A percentile compares a stretch with the other conserved stretches of the same genome.
These are phyloP conservation scores for Adenanthera pavonina DNA, from an alignment of 306 rosid species.

Conservation along the genomic window DNA sequence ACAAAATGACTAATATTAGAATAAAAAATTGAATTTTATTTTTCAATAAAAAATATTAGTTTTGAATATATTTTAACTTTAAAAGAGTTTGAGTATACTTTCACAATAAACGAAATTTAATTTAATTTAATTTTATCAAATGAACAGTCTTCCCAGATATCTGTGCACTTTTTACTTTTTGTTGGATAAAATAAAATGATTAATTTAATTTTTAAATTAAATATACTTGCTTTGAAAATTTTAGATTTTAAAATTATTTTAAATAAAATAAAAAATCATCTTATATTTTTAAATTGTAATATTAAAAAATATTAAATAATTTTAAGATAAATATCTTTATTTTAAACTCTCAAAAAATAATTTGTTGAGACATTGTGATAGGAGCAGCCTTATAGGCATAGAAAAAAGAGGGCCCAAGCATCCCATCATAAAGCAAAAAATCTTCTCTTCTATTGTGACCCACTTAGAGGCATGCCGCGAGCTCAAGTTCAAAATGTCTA, in stretches of 20 bases:
- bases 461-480: not conserved
- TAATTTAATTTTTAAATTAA: not conserved
- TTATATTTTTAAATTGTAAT: too few species aligned
- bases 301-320: too few species aligned
- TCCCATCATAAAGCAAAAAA: not conserved
- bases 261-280: too few species aligned
- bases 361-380: not conserved
- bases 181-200: not conserved
- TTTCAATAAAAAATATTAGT: too few species aligned
- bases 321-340: not conserved
- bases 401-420: not conserved
- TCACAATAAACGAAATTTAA: too few species aligned
- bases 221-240: not conserved
- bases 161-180: not conserved
- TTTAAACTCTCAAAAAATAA: not conserved
- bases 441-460: not conserved
- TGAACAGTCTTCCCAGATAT: not conserved
- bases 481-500: not conserved
- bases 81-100: too few species aligned
- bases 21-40: too few species aligned
- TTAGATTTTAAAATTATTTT: not conserved
- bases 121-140: too few species aligned
- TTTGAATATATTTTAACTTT: too few species aligned
- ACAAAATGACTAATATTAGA: too few species aligned
- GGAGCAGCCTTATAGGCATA: not conserved